phyloP scores from a whole-genome alignment of 2,329 filamentous ascomycete species.

The Aureobasidium pullulans region DNA sequence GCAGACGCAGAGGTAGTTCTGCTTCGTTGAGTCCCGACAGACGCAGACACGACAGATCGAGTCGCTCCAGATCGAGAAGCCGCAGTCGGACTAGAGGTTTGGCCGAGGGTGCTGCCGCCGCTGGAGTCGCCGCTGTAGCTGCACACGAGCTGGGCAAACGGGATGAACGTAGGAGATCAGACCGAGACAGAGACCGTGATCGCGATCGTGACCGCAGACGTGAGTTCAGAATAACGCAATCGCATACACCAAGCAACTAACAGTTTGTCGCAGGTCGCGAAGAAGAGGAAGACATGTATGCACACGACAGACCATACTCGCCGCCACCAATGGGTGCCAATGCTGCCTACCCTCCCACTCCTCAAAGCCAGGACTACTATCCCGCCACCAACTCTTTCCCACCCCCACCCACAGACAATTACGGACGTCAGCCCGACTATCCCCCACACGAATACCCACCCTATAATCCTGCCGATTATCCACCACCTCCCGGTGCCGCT shows the following conservation, averaged over 20 bases:
- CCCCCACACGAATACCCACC: conserved; percentile 23
- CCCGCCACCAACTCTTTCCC: conserved; percentile 43
- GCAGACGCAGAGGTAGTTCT: conserved; percentile 38
- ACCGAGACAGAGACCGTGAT: conserved; percentile 20
- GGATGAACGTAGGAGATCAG: conserved; percentile 49
- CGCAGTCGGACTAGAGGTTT: conserved; percentile 44
- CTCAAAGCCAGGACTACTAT: conserved; percentile 31
- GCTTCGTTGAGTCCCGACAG: conserved; percentile 33
- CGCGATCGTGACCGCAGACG: conserved; percentile 39
- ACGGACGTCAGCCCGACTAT: conserved; percentile 25
- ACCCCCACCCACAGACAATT: conserved; percentile 30
- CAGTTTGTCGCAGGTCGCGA: conserved; percentile 18
- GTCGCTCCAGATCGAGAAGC: conserved; percentile 34
- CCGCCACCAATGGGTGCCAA: conserved; percentile 30
- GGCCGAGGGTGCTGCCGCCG: conserved; percentile 50
- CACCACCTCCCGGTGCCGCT: conserved; percentile 25
- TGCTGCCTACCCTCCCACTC: conserved; percentile 21
- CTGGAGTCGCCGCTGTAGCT: conserved; percentile 47
- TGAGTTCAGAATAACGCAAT: conserved; percentile 29
- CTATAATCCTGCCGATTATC: conserved; percentile 41
- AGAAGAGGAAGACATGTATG: conserved; percentile 21
- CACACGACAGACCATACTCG: conserved; percentile 24
- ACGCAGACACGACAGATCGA: conserved; percentile 22
- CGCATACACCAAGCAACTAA: not conserved
- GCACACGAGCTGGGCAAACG: conserved; percentile 51